These are phyloP conservation scores for Neolentinus lepideus DNA, from an alignment of 1,284 basidiomycete genomes.

Conservation along the genomic window DNA sequence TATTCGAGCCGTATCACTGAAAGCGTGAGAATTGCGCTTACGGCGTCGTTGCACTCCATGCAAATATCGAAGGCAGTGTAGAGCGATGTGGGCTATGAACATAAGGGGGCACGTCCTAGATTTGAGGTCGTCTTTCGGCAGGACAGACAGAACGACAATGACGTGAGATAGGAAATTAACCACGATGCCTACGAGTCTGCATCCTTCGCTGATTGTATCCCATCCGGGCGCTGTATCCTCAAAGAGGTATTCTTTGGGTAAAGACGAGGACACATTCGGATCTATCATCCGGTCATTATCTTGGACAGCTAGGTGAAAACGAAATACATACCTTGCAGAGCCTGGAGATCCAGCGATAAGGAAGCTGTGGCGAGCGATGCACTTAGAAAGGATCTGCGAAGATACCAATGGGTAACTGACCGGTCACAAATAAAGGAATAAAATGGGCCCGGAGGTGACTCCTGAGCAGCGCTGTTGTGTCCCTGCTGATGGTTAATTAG, in stretches of 20 bases:
- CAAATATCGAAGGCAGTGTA: background rate
- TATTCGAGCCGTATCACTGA: background rate
- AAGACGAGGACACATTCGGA: background rate
- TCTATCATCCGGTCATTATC: background rate
- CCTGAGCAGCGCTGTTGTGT: conserved; percentile 11
- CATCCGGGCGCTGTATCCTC: conserved; percentile 27
- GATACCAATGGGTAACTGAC: conserved; percentile 13
- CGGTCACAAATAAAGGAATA: conserved; percentile 27
- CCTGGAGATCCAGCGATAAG: conserved; percentile 1
- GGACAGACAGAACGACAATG: background rate
- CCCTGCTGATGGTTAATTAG: conserved; percentile 18
- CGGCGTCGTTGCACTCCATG: background rate
- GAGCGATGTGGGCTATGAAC: background rate
- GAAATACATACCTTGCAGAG: background rate
- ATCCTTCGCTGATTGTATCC: conserved; percentile 3
- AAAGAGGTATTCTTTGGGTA: conserved; percentile 13
- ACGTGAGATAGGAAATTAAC: background rate
- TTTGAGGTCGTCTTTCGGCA: background rate
- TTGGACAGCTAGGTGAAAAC: too few relatives aligned
- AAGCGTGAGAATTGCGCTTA: background rate
- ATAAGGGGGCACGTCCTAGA: background rate
- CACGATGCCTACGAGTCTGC: background rate
- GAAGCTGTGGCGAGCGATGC: background rate
- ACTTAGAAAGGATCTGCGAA: background rate
- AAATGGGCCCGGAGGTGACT: conserved; percentile 26